phyloP scores from a whole-genome alignment of 2,329 filamentous ascomycete genomes.

The Cryphonectria radicalis region DNA sequence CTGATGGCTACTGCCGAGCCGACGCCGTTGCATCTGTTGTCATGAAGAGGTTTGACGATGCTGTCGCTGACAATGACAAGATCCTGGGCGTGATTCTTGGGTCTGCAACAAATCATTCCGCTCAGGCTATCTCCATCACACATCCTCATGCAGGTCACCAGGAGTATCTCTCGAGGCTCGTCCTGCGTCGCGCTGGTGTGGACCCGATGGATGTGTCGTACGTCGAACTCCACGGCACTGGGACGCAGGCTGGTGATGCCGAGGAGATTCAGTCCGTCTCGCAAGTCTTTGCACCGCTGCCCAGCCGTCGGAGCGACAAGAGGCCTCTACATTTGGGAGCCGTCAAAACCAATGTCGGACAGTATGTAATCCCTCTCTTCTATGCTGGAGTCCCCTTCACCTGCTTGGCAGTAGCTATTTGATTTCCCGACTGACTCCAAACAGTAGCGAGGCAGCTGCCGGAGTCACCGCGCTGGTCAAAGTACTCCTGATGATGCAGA shows the following conservation, averaged over 20 bases:
- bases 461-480: constrained; percentile 51
- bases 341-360: constrained; percentile 55
- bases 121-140: constrained; percentile 72
- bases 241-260: constrained; percentile 71
- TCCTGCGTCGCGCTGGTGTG: constrained; percentile 61
- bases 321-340: constrained; percentile 47
- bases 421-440: not conserved
- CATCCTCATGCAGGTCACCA: constrained; percentile 69
- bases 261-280: constrained; percentile 67
- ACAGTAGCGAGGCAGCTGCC: constrained; percentile 45
- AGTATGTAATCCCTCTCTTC: constrained; percentile 33
- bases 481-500: constrained; percentile 52
- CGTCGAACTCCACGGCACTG: constrained; percentile 73
- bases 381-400: not conserved
- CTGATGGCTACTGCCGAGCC: constrained; percentile 61
- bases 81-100: constrained; percentile 66
- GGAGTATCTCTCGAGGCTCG: constrained; percentile 60
- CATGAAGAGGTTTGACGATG: constrained; percentile 54
- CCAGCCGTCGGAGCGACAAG: constrained; percentile 41
- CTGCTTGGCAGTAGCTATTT: not conserved
- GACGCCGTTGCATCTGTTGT: constrained; percentile 54
- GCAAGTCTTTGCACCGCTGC: constrained; percentile 60
- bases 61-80: constrained; percentile 63
- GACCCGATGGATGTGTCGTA: constrained; percentile 61
- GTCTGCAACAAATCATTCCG: constrained; percentile 72